Base-by-base conservation (phyloP, 768 basidiomycete species). In the Pulveroboletus sp. region DNA sequence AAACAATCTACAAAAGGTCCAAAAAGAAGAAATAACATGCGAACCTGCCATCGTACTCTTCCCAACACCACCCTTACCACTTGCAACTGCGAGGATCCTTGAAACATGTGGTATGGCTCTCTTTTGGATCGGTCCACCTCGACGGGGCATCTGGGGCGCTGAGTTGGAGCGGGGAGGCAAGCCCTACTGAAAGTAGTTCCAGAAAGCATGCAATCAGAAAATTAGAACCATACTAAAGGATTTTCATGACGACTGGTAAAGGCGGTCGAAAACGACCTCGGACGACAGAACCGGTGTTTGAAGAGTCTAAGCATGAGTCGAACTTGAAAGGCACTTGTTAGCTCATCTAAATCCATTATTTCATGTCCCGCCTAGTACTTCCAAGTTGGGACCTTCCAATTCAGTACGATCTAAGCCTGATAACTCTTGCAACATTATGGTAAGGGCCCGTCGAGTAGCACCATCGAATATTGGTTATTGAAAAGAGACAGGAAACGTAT, bases 1-100 rank as follows among this genome's bases (percentile, higher is more conserved):
- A 2, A 26, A 30, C 15, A 30, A 13, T 47, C 33, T 55, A 53
- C 51, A 55, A 51, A 56, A 47, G 49, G n/a, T 4, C 31, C 1
- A 39, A 26, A 4, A 21, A 18, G 27, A 15, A 32, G 24, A 17
- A 33, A 26, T 14, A 37, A 43, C 10, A 24, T 27, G 61, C 77
- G 35, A 54, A 93, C 93, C 87, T 49, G 93, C 90, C 30, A 97
- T 75, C 0, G 93, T 97, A 54, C 90, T 93, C 70, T 96, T 98
- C 15, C 94, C 94, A 15, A 96, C 94, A 2, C 94, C 94, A 24
- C 95, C 95, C 63, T 97, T 97, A 5, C 93, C 94, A 56, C 89
- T 91, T 8, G 93, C 89, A 0, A 97, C 91, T 2, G 80, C 86
- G 5, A 97, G 63, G 14, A 94, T 82, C 54, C 83, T 83, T 57